A percentile compares a stretch with the other conserved stretches of the same genome.
These are phyloP conservation scores for Leptographium radiaticola DNA, from an alignment of 2,329 filamentous ascomycete species.

Conservation along the genomic window DNA sequence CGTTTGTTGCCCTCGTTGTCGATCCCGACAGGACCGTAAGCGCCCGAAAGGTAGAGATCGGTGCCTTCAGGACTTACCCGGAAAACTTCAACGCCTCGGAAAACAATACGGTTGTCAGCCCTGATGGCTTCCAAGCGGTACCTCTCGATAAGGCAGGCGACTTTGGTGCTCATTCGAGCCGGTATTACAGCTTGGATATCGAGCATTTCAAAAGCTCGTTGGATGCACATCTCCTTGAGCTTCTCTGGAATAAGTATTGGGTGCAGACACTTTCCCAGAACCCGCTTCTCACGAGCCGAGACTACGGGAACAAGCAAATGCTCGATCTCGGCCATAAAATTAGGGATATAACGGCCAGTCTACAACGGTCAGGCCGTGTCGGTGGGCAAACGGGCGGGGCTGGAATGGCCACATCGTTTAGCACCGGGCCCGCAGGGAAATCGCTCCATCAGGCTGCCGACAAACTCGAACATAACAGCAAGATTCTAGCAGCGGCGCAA, in stretches of 20 bases:
- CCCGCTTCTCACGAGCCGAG: constrained; percentile 80
- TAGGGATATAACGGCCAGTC: constrained; percentile 40
- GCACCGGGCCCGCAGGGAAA: constrained; percentile 13
- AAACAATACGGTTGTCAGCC: constrained; percentile 15
- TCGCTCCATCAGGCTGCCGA: constrained; percentile 36
- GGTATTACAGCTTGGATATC: constrained; percentile 85
- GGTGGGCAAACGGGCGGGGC: constrained; percentile 14
- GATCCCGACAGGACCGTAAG: constrained; percentile 93
- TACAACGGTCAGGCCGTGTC: constrained; percentile 20
- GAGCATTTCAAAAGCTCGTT: constrained; percentile 91
- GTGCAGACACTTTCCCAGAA: constrained; percentile 88
- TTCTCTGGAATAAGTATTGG: constrained; percentile 99
- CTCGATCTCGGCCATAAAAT: constrained; percentile 77
- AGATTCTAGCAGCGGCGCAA: constrained; percentile 48
- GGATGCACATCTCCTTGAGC: constrained; percentile 72
- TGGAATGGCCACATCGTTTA: constrained; percentile 15
- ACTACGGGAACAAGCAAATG: constrained; percentile 88
- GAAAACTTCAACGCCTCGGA: constrained; percentile 48
- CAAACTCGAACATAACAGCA: constrained; percentile 48
- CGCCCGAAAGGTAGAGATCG: constrained; percentile 92
- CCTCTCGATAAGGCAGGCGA: constrained; percentile 90
- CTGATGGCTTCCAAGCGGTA: constrained; percentile 60
- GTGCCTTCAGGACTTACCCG: constrained; percentile 87
- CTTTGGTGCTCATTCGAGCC: constrained; percentile 81
- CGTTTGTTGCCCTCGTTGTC: constrained; percentile 90